Conservation (phyloP, 2,329 filamentous ascomycete species). For the Grosmannia huntii region DNA sequence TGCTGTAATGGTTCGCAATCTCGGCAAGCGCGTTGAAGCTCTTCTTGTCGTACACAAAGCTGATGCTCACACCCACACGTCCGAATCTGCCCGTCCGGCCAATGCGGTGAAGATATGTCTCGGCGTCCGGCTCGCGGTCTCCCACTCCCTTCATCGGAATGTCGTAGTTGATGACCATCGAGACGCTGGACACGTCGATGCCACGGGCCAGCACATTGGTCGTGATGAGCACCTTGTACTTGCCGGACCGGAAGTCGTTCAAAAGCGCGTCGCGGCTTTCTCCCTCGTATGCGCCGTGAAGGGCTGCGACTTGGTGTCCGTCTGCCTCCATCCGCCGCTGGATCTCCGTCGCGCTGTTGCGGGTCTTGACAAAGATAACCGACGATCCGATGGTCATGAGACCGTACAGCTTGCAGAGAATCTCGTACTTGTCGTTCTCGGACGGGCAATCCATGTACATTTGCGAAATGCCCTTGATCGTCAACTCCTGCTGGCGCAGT, state of each 20-base stretch:
- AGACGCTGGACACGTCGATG: conserved; percentile 83
- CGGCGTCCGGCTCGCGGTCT: conserved; percentile 74
- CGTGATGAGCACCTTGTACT: conserved; percentile 91
- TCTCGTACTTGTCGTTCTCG: conserved; percentile 73
- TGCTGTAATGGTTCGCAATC: conserved; percentile 72
- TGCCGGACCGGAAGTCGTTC: conserved; percentile 71
- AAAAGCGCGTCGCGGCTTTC: conserved; percentile 71
- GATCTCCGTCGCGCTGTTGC: conserved; percentile 74
- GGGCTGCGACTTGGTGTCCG: conserved; percentile 80
- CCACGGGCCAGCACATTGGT: conserved; percentile 94
- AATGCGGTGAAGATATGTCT: conserved; percentile 97
- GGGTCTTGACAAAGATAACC: conserved; percentile 95
- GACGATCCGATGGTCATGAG: conserved; percentile 94
- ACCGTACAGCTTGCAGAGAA: conserved; percentile 85
- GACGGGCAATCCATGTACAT: conserved; percentile 89
- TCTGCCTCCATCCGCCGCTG: conserved; percentile 75
- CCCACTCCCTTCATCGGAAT: conserved; percentile 63
- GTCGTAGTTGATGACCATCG: conserved; percentile 97
- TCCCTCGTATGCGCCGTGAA: conserved; percentile 83
- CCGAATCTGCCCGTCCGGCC: conserved; percentile 94
- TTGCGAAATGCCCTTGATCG: conserved; percentile 93
- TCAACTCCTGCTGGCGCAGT: conserved; percentile 80
- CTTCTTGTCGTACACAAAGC: conserved; percentile 76
- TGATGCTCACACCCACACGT: conserved; percentile 89
- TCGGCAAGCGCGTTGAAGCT: conserved; percentile 67